A percentile compares a stretch with the other conserved stretches of the same genome.
Evolutionary conservation across 352 stramenopile species (phyloP).

Genomic region (Phytophthora tubulina): DNA sequence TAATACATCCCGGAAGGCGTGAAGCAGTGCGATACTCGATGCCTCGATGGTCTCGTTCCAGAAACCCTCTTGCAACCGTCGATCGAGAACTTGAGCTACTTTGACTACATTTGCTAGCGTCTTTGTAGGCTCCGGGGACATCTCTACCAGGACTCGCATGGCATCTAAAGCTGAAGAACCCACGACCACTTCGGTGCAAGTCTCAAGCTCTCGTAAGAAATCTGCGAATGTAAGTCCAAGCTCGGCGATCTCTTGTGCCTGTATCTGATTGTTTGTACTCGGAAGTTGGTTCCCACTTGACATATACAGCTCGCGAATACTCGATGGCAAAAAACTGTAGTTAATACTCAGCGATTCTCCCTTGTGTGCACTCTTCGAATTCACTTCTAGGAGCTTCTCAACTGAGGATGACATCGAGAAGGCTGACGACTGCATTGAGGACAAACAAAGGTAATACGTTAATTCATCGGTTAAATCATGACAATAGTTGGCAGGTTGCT

Average conservation of each 20-base stretch:
- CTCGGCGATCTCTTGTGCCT: slow-evolving; percentile 36
- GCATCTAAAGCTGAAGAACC: slow-evolving; percentile 50
- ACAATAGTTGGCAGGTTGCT: neutral
- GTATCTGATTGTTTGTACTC: slow-evolving; percentile 17
- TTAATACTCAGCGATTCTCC: slow-evolving; percentile 33
- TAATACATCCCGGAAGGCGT: slow-evolving; percentile 53
- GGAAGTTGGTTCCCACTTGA: slow-evolving; percentile 7
- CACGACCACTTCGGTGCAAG: slow-evolving; percentile 39
- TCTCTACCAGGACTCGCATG: slow-evolving; percentile 44
- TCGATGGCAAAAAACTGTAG: slow-evolving; percentile 53
- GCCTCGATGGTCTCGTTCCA: slow-evolving; percentile 49
- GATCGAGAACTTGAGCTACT: slow-evolving; percentile 48
- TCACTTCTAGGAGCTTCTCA: slow-evolving; percentile 28
- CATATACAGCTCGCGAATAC: slow-evolving; percentile 51
- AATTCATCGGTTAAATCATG: neutral
- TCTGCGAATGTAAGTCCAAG: slow-evolving; percentile 52
- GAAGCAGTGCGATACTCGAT: slow-evolving; percentile 50
- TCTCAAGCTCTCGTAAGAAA: slow-evolving; percentile 58
- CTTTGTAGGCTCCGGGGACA: slow-evolving; percentile 31
- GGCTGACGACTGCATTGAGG: slow-evolving; percentile 36
- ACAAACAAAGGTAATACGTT: slow-evolving; percentile 2
- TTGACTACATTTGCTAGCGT: slow-evolving; percentile 51
- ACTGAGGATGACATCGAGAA: slow-evolving; percentile 44
- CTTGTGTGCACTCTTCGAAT: slow-evolving; percentile 13
- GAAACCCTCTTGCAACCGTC: slow-evolving; percentile 52